Evolutionary conservation across 2,329 filamentous ascomycete species (phyloP), one percentile per base, ranked within the genome.

Genomic region (Stagonosporopsis cucurbitacearum): DNA sequence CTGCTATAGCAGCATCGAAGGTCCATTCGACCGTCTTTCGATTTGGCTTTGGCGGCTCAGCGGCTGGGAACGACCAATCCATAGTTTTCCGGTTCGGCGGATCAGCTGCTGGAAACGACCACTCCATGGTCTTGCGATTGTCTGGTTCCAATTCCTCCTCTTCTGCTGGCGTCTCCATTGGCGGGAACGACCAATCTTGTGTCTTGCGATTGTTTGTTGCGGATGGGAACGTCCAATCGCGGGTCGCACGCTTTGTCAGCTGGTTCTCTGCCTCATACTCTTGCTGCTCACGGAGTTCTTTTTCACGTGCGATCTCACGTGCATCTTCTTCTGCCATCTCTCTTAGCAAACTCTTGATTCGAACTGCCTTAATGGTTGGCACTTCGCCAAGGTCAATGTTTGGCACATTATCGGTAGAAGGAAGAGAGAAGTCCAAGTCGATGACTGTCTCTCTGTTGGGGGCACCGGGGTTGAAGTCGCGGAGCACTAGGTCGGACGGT

Each of bases 181-280:
- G 72, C 2, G 82, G 81, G 58, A 85, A 85, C 12, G 79, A 83
- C 83, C 83, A 86, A 30, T 84, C 81, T 72, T 80, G 80, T 0
- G 79, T 81, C 6, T 72, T 73, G 30, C 79, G 75, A 67, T 77
- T 69, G 19, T 59, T 74, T 28, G 50, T 19, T 11, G 63, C 49
- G 19, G 62, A 58, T 20, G 81, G 80, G 58, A 84, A 84, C 11
- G 78, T 82, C 82, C 82, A 85, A 25, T 83, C 80, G 71, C 80
- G 79, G 1, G 78, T 80, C 1, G 69, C 70, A 22, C 77, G 73
- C 69, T 76, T 66, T 11, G 63, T 54, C 8, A 58, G 50, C 25
- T 64, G 59, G 28, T 64, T 53, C 22, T 69, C 57, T 17, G 57
- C 54, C 39, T 43, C 73, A 46, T 57, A 61, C 57, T 54, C 32